Evolutionary conservation across 2,329 filamentous ascomycete species (phyloP).

Genomic region (Pseudocercospora macadamiae): DNA sequence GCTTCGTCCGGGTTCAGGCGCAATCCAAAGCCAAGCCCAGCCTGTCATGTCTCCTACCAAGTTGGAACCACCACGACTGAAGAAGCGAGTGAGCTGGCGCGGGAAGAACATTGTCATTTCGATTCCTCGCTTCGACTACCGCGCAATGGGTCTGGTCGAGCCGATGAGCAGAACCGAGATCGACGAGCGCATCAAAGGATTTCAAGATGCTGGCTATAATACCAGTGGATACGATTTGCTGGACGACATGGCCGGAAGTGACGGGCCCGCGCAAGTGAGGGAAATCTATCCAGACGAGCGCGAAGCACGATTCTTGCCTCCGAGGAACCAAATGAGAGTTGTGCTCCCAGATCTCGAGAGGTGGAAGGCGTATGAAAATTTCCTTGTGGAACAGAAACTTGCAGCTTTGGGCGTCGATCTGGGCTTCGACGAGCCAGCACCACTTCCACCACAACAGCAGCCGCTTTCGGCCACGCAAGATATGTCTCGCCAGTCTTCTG

Average conservation of each 20-base stretch:
- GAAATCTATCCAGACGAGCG: constrained; percentile 67
- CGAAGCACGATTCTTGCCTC: constrained; percentile 24
- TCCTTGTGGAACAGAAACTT: constrained; percentile 87
- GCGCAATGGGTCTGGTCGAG: constrained; percentile 45
- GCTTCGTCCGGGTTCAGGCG: not conserved
- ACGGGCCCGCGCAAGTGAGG: constrained; percentile 60
- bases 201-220: constrained; percentile 71
- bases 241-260: constrained; percentile 39
- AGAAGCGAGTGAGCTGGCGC: constrained; percentile 50
- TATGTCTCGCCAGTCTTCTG: constrained; percentile 72
- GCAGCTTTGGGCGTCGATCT: constrained; percentile 85
- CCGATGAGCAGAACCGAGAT: constrained; percentile 57
- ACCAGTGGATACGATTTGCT: constrained; percentile 68
- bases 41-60: constrained; percentile 18
- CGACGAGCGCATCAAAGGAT: constrained; percentile 64
- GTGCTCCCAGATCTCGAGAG: constrained; percentile 71
- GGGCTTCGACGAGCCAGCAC: constrained; percentile 63
- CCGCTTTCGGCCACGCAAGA: constrained; percentile 41
- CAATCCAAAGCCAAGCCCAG: not conserved
- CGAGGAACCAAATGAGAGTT: constrained; percentile 59
- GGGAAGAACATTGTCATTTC: constrained; percentile 51
- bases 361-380: constrained; percentile 79
- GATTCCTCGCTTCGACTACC: constrained; percentile 48
- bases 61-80: constrained; percentile 41
- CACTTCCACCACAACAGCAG: constrained; percentile 10